A percentile compares a stretch with the other conserved stretches of the same genome.
These are phyloP conservation scores for Neofusicoccum ribis DNA, from an alignment of 2,329 filamentous ascomycete species.

Conservation along the genomic window DNA sequence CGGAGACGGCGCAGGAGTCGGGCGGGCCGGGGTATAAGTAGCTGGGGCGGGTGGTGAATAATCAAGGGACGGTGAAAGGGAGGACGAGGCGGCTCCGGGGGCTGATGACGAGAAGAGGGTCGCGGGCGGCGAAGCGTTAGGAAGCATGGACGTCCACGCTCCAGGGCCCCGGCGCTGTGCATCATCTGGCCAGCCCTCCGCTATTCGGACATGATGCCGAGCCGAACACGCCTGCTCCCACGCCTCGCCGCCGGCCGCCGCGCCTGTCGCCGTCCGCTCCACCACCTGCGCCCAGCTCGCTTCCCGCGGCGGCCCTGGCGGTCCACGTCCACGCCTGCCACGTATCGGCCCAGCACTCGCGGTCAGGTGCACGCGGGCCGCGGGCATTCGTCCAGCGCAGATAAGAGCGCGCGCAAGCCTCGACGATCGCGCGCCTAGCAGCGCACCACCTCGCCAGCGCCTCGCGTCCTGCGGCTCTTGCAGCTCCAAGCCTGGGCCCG, in stretches of 20 bases:
- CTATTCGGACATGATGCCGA: constrained; percentile 11
- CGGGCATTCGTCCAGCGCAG: constrained; percentile 11
- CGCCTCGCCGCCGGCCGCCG: too few relatives aligned
- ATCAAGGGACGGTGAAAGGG: constrained; percentile 18
- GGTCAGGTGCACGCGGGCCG: constrained; percentile 2
- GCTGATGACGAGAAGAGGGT: constrained; percentile 17
- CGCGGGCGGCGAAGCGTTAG: constrained; percentile 7
- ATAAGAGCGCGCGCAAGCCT: constrained; percentile 9
- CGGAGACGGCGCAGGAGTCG: neutral
- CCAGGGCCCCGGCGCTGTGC: constrained; percentile 9
- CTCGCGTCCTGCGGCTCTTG: constrained; percentile 19
- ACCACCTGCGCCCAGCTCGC: neutral
- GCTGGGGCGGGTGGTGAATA: constrained; percentile 11
- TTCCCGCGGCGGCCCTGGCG: neutral
- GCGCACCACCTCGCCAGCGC: constrained; percentile 11
- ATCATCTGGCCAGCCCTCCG: constrained; percentile 11
- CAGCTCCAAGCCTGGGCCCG: constrained; percentile 1
- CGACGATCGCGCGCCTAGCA: constrained; percentile 14
- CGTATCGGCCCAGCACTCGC: constrained; percentile 8
- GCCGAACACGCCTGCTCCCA: neutral
- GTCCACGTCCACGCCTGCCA: constrained; percentile 8
- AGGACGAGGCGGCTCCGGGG: constrained; percentile 11
- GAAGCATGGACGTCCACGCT: neutral
- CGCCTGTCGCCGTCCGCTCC: neutral
- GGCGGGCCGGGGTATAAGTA: constrained; percentile 16